Conservation (phyloP, 306 rosid species). For the Ziziphus jujuba region DNA sequence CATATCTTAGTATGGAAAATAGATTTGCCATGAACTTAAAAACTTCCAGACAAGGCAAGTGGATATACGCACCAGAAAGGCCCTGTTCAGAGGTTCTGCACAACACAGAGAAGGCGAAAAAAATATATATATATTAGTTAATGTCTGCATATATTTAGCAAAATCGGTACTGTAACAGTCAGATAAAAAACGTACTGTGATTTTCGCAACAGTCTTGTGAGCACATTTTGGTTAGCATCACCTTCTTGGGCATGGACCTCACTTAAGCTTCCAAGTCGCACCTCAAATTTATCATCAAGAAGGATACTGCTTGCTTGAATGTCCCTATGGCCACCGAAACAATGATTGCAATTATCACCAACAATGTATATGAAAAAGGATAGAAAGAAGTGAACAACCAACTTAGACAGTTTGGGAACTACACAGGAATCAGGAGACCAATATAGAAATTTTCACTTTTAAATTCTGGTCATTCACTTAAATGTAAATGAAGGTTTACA, state of each 20-base stretch:
- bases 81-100: conserved; percentile 68
- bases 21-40: background rate
- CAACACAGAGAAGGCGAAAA: conserved; percentile 11
- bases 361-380: background rate
- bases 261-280: conserved; percentile 94
- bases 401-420: background rate
- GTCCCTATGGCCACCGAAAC: conserved; percentile 59
- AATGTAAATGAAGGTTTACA: too few species aligned
- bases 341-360: conserved; percentile 21
- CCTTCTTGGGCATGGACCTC: conserved; percentile 67
- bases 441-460: too few species aligned
- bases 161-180: background rate
- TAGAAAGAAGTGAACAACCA: background rate
- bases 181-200: conserved; percentile 58
- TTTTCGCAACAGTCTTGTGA: conserved; percentile 71
- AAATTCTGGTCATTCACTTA: too few species aligned
- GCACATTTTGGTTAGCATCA: conserved; percentile 64
- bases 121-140: background rate
- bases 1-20: background rate
- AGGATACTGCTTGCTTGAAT: conserved; percentile 95
- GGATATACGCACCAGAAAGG: conserved; percentile 55
- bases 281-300: conserved; percentile 94
- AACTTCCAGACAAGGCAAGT: conserved; percentile 9
- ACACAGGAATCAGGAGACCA: background rate
- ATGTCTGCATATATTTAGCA: background rate